Evolutionary conservation across 305 asterid genomes (phyloP).

Genomic region (Andrographis paniculata): DNA sequence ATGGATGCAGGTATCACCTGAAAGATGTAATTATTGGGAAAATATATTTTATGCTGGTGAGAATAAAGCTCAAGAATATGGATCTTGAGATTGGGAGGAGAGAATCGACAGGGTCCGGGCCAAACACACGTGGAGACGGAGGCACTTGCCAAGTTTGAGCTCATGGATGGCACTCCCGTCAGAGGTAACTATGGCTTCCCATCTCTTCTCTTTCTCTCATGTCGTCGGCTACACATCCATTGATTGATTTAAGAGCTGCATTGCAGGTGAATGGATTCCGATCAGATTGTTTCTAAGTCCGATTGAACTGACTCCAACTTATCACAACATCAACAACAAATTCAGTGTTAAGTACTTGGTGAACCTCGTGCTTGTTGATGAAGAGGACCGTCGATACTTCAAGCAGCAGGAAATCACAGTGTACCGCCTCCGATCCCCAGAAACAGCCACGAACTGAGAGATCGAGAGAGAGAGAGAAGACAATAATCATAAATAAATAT

Average conservation of each 20-base stretch:
- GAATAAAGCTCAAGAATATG: conserved; percentile 97
- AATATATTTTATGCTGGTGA: conserved; percentile 89
- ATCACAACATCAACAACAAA: conserved; percentile 86
- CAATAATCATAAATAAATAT: too few species aligned
- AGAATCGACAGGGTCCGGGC: conserved; percentile 94
- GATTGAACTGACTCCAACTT: conserved; percentile 86
- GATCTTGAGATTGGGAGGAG: conserved; percentile 95
- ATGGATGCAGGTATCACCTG: conserved; percentile 81
- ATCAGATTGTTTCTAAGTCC: conserved; percentile 90
- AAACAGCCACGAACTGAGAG: conserved; percentile 24
- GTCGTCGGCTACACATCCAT: too few species aligned
- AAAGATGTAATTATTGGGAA: conserved; percentile 93
- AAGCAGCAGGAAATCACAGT: conserved; percentile 90
- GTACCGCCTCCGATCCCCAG: conserved; percentile 64
- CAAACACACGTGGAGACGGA: conserved; percentile 97
- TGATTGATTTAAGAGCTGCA: neutral
- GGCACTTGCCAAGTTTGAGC: conserved; percentile 95
- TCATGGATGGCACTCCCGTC: conserved; percentile 99
- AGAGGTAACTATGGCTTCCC: conserved; percentile 41
- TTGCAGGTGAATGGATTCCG: conserved; percentile 93
- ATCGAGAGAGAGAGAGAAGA: conserved; percentile 26
- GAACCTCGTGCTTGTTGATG: conserved; percentile 94
- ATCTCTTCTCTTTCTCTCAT: too few species aligned
- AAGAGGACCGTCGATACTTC: conserved; percentile 93
- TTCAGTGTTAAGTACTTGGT: conserved; percentile 83